Percentiles rank a stretch among this genome's conserved stretches.
Conservation (phyloP, 2,329 filamentous ascomycete genomes). For the Phialocephala subalpina region DNA sequence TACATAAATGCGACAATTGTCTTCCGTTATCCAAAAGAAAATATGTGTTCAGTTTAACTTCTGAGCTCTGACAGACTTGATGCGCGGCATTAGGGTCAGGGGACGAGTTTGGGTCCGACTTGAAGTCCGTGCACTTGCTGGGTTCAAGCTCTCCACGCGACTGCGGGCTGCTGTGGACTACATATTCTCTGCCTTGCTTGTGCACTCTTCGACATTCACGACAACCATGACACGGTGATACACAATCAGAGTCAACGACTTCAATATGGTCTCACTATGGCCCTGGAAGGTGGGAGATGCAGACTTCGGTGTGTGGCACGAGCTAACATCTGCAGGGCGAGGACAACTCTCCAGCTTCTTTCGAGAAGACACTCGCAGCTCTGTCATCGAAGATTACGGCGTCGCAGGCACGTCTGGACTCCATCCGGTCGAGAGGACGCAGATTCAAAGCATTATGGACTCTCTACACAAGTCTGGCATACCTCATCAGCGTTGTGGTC, state of each 20-base stretch:
- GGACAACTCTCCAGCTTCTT: constrained; percentile 84
- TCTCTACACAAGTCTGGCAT: constrained; percentile 88
- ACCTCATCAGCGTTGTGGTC: constrained; percentile 86
- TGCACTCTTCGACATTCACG: constrained; percentile 13
- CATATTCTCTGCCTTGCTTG: constrained; percentile 5
- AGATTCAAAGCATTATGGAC: constrained; percentile 87
- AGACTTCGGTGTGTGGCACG: constrained; percentile 27
- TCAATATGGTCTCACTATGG: constrained; percentile 82
- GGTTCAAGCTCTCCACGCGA: constrained; percentile 10
- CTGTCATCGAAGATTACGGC: constrained; percentile 84
- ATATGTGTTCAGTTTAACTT: constrained; percentile 9
- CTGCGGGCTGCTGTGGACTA: background rate
- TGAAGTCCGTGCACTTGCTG: constrained; percentile 12
- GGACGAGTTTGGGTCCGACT: constrained; percentile 11
- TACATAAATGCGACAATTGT: constrained; percentile 18
- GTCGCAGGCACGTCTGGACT: constrained; percentile 77
- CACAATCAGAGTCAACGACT: constrained; percentile 9
- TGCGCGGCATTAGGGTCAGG: constrained; percentile 13
- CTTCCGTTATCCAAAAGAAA: constrained; percentile 2
- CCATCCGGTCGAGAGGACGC: constrained; percentile 74
- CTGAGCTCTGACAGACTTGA: constrained; percentile 15
- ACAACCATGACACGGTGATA: constrained; percentile 33
- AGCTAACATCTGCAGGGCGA: constrained; percentile 63
- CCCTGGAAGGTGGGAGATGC: constrained; percentile 74
- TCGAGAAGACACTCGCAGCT: constrained; percentile 87